These are phyloP conservation scores for Triglochin maritima DNA, from an alignment of 106 monocot species.

Conservation along the genomic window DNA sequence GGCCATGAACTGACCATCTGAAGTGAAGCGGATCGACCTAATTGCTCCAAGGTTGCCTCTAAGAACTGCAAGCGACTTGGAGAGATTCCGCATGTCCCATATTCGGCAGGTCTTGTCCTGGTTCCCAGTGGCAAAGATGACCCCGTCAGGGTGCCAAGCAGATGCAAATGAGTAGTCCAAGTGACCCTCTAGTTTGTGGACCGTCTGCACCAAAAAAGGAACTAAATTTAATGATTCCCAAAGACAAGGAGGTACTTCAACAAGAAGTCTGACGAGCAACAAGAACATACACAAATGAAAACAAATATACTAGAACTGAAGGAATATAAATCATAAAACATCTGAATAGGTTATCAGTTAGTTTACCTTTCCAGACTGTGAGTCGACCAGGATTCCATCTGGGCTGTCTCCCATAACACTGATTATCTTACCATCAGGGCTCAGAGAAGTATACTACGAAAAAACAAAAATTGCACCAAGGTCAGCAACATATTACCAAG, in stretches of 20 bases:
- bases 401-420: constrained; percentile 22
- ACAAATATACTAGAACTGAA: too few relatives aligned
- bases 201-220: constrained; percentile 15
- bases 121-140: constrained; percentile 38
- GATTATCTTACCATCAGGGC: constrained; percentile 27
- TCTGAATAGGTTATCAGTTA: too few relatives aligned
- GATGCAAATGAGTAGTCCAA: constrained; percentile 43
- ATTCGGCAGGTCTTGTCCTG: constrained; percentile 45
- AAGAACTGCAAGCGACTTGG: constrained; percentile 26
- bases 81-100: constrained; percentile 34
- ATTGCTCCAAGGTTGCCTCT: constrained; percentile 36
- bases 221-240: too few relatives aligned
- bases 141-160: constrained; percentile 39
- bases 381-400: constrained; percentile 16
- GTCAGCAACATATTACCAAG: too few relatives aligned
- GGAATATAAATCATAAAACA: neutral
- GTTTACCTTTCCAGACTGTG: constrained; percentile 21
- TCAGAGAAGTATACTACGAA: constrained; percentile 26
- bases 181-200: constrained; percentile 33
- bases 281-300: too few relatives aligned
- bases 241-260: too few relatives aligned
- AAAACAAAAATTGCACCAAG: neutral
- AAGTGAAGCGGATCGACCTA: constrained; percentile 29
- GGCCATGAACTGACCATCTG: constrained; percentile 39
- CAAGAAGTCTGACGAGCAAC: too few relatives aligned